These are phyloP conservation scores for Erysiphe pulchra DNA, from an alignment of 2,329 filamentous ascomycete genomes.

Conservation along the genomic window DNA sequence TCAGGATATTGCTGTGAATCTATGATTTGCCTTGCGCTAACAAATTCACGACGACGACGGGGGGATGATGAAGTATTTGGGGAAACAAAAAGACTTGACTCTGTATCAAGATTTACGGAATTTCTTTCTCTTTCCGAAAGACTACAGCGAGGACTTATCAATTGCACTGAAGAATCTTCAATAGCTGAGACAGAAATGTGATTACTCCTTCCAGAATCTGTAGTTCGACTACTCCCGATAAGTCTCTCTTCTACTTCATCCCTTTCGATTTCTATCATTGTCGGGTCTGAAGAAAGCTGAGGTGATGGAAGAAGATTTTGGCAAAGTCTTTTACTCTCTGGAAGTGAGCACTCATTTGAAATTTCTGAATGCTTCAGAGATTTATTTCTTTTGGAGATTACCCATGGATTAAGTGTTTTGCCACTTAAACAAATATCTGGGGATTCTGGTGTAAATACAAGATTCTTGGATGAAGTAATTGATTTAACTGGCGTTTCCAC, in stretches of 20 bases:
- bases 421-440: no score
- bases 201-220: background rate
- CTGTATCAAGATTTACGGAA: background rate
- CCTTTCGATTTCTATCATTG: background rate
- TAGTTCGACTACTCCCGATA: background rate
- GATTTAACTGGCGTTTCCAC: no score
- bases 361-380: no score
- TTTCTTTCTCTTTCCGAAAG: background rate
- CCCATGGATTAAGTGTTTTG: slow-evolving; percentile 14
- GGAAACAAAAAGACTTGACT: background rate
- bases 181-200: background rate
- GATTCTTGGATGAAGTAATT: no score
- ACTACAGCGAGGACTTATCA: no score
- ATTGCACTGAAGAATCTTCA: background rate
- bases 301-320: slow-evolving; percentile 2
- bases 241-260: background rate
- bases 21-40: slow-evolving; percentile 6
- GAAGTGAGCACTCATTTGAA: no score
- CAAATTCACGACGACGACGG: slow-evolving; percentile 5
- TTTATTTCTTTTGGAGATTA: slow-evolving; percentile 6
- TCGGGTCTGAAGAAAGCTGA: slow-evolving; percentile 4
- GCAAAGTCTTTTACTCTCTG: background rate
- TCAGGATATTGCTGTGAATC: background rate
- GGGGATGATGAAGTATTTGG: background rate
- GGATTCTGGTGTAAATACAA: no score